phyloP scores from a whole-genome alignment of 305 asterid species.

The Fraxinus ornus region DNA sequence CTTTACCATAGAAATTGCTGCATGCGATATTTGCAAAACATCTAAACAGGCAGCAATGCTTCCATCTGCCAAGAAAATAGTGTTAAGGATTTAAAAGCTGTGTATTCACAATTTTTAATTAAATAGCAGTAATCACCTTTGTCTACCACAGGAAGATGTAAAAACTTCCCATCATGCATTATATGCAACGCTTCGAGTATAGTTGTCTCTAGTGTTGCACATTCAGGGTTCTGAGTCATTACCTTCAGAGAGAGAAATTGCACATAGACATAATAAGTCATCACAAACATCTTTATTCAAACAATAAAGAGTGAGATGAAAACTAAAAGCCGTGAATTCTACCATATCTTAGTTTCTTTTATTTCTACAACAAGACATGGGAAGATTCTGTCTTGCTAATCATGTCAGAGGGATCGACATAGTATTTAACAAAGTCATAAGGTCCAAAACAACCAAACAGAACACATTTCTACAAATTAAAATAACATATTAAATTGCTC shows the following conservation, averaged over 20 bases:
- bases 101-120: background rate
- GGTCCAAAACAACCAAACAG: constrained; percentile 5
- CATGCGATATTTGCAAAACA: constrained; percentile 92
- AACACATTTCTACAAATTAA: background rate
- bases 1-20: constrained; percentile 86
- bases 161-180: constrained; percentile 85
- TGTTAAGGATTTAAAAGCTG: constrained; percentile 13
- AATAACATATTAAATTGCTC: constrained; percentile 3
- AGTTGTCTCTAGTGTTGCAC: constrained; percentile 70
- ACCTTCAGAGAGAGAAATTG: constrained; percentile 50
- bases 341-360: background rate
- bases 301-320: constrained; percentile 7
- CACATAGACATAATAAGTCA: constrained; percentile 14
- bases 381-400: background rate
- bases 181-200: constrained; percentile 90
- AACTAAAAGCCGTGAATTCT: background rate
- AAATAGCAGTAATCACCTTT: constrained; percentile 52
- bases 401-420: background rate
- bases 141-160: constrained; percentile 88
- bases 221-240: constrained; percentile 84
- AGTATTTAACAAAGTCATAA: background rate
- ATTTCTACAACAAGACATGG: background rate
- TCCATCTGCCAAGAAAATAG: constrained; percentile 64
- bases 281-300: constrained; percentile 14
- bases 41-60: constrained; percentile 64